Conservation (phyloP, 768 basidiomycete genomes). For the Punctularia strigosozonata region DNA sequence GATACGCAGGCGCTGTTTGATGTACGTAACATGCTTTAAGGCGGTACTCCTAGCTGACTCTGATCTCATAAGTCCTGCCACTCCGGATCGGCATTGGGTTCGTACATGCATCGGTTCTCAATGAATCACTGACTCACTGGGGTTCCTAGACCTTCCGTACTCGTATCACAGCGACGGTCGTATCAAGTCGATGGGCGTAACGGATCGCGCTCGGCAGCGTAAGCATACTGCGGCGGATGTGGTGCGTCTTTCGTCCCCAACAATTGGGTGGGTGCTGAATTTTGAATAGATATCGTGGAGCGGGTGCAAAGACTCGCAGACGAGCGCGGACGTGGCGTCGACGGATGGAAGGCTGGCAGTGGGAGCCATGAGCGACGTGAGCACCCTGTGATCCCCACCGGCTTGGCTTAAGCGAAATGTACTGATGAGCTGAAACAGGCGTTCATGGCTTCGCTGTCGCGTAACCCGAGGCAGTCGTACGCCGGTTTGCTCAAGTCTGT, state of each 20-base stretch:
- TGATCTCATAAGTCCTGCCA: constrained; percentile 54
- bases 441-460: constrained; percentile 3
- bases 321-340: constrained; percentile 76
- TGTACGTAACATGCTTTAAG: constrained; percentile 12
- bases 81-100: constrained; percentile 81
- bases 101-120: constrained; percentile 7
- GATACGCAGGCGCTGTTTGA: constrained; percentile 17
- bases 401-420: background rate
- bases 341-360: constrained; percentile 52
- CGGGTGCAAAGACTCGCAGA: constrained; percentile 72
- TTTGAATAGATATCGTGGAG: constrained; percentile 64
- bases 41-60: constrained; percentile 1
- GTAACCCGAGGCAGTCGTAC: constrained; percentile 47
- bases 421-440: background rate
- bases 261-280: background rate
- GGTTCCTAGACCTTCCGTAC: background rate
- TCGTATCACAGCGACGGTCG: constrained; percentile 21
- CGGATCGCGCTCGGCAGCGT: constrained; percentile 6
- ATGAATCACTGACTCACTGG: background rate
- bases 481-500: constrained; percentile 43
- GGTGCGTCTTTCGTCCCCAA: constrained; percentile 29
- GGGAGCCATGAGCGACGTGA: constrained; percentile 72
- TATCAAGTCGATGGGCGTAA: constrained; percentile 18
- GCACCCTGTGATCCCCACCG: constrained; percentile 14
- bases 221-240: constrained; percentile 80